Percentiles rank a stretch among this genome's conserved stretches.
Evolutionary conservation across 2,329 filamentous ascomycete species (phyloP).

Genomic region (Byssothecium circinans): DNA sequence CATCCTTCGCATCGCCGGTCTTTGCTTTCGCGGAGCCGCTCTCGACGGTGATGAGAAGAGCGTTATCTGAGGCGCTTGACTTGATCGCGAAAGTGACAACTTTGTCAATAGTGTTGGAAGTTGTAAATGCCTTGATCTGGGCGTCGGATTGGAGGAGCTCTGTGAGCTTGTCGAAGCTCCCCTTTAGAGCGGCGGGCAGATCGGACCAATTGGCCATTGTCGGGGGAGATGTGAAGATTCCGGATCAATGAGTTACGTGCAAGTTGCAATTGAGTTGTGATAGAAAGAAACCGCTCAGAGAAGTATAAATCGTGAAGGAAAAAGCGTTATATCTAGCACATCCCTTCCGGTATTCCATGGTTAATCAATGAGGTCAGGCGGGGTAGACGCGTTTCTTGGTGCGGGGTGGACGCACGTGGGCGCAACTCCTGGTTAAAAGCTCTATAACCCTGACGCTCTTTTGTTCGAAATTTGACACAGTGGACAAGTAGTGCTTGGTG

Average conservation of each 20-base stretch:
- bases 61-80: conserved; percentile 36
- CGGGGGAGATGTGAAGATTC: background rate
- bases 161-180: conserved; percentile 34
- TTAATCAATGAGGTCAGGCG: conserved; percentile 5
- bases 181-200: conserved; percentile 34
- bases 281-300: background rate
- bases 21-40: conserved; percentile 34
- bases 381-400: conserved; percentile 8
- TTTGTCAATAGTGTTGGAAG: conserved; percentile 38
- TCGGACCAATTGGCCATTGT: conserved; percentile 39
- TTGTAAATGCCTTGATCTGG: conserved; percentile 41
- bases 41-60: conserved; percentile 36
- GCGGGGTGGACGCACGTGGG: conserved; percentile 35
- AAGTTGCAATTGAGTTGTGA: background rate
- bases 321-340: background rate
- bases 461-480: conserved; percentile 9
- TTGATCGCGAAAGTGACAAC: conserved; percentile 40
- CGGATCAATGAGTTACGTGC: background rate
- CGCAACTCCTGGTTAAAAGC: conserved; percentile 13
- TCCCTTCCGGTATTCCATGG: background rate
- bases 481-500: background rate
- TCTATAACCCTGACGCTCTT: conserved; percentile 6
- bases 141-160: conserved; percentile 37
- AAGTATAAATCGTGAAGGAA: background rate
- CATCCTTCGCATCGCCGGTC: conserved; percentile 34